Percentiles rank a stretch among this genome's conserved stretches.
These are phyloP conservation scores for Pseudozyma sp. DNA, from an alignment of 1,284 basidiomycete species.

Conservation along the genomic window DNA sequence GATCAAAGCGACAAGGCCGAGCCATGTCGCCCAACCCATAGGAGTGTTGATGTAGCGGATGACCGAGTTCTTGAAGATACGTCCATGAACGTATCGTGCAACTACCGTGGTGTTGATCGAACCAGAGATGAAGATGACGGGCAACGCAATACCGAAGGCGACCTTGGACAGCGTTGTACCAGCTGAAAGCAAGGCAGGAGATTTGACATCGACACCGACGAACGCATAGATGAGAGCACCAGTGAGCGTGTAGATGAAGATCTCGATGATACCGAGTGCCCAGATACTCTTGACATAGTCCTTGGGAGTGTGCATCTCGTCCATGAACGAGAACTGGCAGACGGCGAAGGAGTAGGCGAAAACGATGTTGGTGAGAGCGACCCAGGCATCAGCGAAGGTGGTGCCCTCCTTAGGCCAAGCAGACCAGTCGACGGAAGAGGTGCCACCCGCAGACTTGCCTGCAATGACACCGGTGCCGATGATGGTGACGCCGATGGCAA, in stretches of 20 bases:
- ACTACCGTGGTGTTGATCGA: slow-evolving; percentile 63
- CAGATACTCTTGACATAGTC: slow-evolving; percentile 60
- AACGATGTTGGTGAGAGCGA: slow-evolving; percentile 59
- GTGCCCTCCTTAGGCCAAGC: slow-evolving; percentile 52
- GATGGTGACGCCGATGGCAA: slow-evolving; percentile 59
- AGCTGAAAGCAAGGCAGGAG: slow-evolving; percentile 54
- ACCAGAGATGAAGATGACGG: slow-evolving; percentile 64
- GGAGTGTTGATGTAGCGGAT: slow-evolving; percentile 60
- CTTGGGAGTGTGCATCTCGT: slow-evolving; percentile 59
- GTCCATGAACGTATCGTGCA: slow-evolving; percentile 54
- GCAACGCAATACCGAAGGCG: slow-evolving; percentile 58
- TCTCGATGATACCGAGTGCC: slow-evolving; percentile 57
- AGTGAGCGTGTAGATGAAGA: slow-evolving; percentile 62
- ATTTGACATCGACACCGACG: slow-evolving; percentile 51
- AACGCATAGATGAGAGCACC: slow-evolving; percentile 61
- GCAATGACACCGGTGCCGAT: slow-evolving; percentile 56
- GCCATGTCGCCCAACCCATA: slow-evolving; percentile 57
- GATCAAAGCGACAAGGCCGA: slow-evolving; percentile 41
- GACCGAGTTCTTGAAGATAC: slow-evolving; percentile 52
- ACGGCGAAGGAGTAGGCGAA: slow-evolving; percentile 65
- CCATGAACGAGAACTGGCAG: slow-evolving; percentile 61
- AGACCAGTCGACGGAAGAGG: slow-evolving; percentile 47
- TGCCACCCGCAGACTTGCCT: slow-evolving; percentile 19
- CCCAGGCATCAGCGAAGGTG: slow-evolving; percentile 52
- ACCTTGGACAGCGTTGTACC: slow-evolving; percentile 56